These are phyloP conservation scores for Metschnikowia baotianmanensis DNA, from an alignment of 805 yeast species.

Conservation along the genomic window DNA sequence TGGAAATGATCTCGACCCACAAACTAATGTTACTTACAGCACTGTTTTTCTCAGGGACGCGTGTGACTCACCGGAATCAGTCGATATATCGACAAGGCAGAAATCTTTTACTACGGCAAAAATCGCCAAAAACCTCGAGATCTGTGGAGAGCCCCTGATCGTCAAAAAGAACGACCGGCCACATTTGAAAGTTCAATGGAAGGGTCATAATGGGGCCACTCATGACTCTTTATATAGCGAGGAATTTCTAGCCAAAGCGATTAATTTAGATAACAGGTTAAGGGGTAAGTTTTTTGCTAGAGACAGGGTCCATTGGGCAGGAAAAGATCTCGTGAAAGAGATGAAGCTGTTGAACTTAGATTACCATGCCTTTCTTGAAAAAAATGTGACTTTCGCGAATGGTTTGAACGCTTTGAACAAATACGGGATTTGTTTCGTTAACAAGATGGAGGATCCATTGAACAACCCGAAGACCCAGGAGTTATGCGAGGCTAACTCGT, in stretches of 20 bases:
- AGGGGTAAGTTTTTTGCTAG: conserved; percentile 36
- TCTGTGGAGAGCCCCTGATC: conserved; percentile 35
- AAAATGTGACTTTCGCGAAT: conserved; percentile 31
- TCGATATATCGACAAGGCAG: conserved; percentile 57
- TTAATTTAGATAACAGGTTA: conserved; percentile 31
- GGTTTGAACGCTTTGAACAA: conserved; percentile 47
- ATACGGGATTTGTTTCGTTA: conserved; percentile 56
- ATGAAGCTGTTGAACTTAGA: conserved; percentile 23
- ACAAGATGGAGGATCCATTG: conserved; percentile 48
- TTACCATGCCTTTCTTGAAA: conserved; percentile 39
- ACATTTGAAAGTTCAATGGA: conserved; percentile 42
- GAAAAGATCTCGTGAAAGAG: conserved; percentile 23
- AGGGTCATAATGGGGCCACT: conserved; percentile 22
- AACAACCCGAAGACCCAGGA: conserved; percentile 22
- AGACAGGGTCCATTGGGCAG: conserved; percentile 41
- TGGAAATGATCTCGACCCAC: background rate
- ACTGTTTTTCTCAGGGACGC: conserved; percentile 66
- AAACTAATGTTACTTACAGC: conserved; percentile 33
- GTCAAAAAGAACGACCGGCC: conserved; percentile 22
- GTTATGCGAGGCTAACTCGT: conserved; percentile 42
- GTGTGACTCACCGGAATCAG: conserved; percentile 45
- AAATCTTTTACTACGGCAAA: conserved; percentile 63
- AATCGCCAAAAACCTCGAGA: conserved; percentile 34
- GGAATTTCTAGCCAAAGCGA: conserved; percentile 46
- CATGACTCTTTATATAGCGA: conserved; percentile 40